Conservation (phyloP, 805 yeast species). For the Kodamaea sagamina region DNA sequence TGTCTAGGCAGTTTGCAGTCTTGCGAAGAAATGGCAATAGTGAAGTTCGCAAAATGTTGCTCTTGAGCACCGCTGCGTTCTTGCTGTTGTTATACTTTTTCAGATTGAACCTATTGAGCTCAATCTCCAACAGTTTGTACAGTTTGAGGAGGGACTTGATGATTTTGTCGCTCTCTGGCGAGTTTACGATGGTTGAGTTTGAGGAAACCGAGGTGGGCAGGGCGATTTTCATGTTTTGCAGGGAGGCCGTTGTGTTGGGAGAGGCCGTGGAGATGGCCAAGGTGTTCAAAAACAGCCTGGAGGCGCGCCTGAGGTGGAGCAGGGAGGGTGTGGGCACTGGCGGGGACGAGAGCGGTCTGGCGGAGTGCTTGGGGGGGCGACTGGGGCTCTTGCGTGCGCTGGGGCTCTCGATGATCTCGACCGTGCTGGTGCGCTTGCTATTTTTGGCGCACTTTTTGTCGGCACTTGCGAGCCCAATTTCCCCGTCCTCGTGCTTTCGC, state of each 20-base stretch:
- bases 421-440: slow-evolving; percentile 3
- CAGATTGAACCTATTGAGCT: slow-evolving; percentile 45
- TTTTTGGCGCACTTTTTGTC: background rate
- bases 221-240: background rate
- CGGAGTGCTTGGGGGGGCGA: background rate
- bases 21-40: slow-evolving; percentile 48
- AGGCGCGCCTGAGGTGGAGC: slow-evolving; percentile 2
- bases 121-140: slow-evolving; percentile 45
- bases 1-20: slow-evolving; percentile 22
- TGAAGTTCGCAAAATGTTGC: slow-evolving; percentile 50
- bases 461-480: background rate
- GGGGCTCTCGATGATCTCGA: slow-evolving; percentile 3
- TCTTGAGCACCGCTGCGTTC: slow-evolving; percentile 36
- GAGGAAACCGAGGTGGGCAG: slow-evolving; percentile 1
- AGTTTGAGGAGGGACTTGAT: slow-evolving; percentile 29
- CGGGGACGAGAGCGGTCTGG: background rate
- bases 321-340: slow-evolving; percentile 3
- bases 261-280: slow-evolving; percentile 1
- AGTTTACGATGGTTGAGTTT: background rate
- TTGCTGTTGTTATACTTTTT: slow-evolving; percentile 25
- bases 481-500: background rate
- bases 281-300: slow-evolving; percentile 3
- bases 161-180: slow-evolving; percentile 20
- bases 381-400: slow-evolving; percentile 4
- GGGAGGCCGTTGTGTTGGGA: background rate